Evolutionary conservation across 1,139 yeast genomes (phyloP).

Genomic region (Suhomyces chickasaworum): DNA sequence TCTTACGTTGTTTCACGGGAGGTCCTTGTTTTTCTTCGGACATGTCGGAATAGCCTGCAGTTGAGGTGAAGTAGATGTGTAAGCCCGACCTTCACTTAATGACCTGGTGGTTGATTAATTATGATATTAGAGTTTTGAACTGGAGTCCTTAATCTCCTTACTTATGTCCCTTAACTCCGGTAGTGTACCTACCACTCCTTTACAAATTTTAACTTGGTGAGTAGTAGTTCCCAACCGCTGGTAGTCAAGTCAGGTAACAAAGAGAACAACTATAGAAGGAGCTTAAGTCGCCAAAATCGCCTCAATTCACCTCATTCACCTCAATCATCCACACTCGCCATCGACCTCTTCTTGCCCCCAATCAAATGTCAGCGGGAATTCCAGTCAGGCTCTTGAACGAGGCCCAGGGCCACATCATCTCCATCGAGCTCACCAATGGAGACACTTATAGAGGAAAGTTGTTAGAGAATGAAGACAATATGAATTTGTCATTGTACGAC

Average conservation of each 20-base stretch:
- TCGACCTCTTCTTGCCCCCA: not conserved
- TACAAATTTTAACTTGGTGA: conserved; percentile 1
- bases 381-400: conserved; percentile 88
- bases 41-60: not conserved
- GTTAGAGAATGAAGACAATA: conserved; percentile 83
- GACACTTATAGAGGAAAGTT: conserved; percentile 86
- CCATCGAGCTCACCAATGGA: conserved; percentile 83
- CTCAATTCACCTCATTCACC: too few relatives aligned
- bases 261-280: not conserved
- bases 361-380: conserved; percentile 59
- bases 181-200: conserved; percentile 8
- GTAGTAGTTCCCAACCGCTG: conserved; percentile 6
- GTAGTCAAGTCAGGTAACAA: conserved; percentile 8
- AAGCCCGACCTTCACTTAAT: not conserved
- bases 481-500: conserved; percentile 87
- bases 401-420: conserved; percentile 85
- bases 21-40: conserved; percentile 3
- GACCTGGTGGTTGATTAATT: not conserved
- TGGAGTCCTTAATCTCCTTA: not conserved
- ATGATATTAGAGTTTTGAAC: not conserved
- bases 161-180: conserved; percentile 1
- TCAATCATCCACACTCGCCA: not conserved
- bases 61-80: not conserved
- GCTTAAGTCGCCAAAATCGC: not conserved
- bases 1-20: conserved; percentile 9